phyloP scores from a whole-genome alignment of 805 yeast species.

The Clavispora phyllophila region DNA sequence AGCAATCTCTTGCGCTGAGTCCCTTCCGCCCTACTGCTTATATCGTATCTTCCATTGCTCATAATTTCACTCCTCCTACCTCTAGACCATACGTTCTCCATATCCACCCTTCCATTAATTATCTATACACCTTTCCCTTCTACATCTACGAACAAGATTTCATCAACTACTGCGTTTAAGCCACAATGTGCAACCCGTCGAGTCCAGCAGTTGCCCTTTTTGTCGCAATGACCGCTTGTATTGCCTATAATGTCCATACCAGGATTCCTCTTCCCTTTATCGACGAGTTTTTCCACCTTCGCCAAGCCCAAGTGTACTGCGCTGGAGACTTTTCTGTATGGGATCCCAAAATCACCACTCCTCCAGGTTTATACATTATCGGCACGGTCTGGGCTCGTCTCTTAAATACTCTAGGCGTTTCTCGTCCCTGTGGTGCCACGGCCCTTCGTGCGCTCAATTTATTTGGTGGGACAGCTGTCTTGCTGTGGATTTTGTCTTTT shows the following conservation, averaged over 20 bases:
- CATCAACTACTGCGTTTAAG: too few relatives aligned
- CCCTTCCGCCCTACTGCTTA: too few relatives aligned
- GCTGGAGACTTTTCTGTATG: conserved; percentile 46
- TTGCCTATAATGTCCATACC: conserved; percentile 6
- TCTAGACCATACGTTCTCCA: too few relatives aligned
- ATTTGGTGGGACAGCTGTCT: conserved; percentile 53
- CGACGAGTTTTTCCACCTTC: conserved; percentile 84
- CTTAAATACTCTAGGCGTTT: conserved; percentile 32
- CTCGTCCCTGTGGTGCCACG: conserved; percentile 7
- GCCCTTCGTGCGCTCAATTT: conserved; percentile 48
- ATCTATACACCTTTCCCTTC: too few relatives aligned
- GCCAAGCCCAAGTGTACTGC: conserved; percentile 70
- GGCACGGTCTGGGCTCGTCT: conserved; percentile 36
- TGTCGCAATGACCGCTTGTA: conserved; percentile 3
- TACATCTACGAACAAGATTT: too few relatives aligned
- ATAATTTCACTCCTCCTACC: too few relatives aligned
- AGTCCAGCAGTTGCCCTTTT: not conserved
- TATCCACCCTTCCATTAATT: too few relatives aligned
- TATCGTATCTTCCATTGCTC: too few relatives aligned
- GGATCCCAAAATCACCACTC: conserved; percentile 89
- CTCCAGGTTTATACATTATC: conserved; percentile 78
- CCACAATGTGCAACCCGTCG: not conserved
- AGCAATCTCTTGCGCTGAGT: too few relatives aligned
- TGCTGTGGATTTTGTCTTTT: conserved; percentile 44
- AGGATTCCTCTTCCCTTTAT: conserved; percentile 22